These are phyloP conservation scores for Dichomitus squalens DNA, from an alignment of 1,284 basidiomycete species.

Conservation along the genomic window DNA sequence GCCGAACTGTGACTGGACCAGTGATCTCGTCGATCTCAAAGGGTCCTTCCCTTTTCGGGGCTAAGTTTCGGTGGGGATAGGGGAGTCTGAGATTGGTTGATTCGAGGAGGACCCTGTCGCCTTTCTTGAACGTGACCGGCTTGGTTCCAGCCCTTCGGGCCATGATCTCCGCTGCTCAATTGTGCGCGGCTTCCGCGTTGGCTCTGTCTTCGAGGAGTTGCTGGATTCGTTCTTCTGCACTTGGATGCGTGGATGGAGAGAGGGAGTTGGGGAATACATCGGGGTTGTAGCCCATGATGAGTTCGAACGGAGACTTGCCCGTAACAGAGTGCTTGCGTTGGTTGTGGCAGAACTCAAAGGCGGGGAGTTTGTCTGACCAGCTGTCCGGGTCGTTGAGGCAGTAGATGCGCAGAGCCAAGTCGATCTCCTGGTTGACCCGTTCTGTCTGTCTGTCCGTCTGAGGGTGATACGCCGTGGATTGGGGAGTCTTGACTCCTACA, in stretches of 20 bases:
- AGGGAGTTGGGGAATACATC: neutral
- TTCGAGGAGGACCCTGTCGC: conserved; percentile 6
- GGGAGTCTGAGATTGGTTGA: conserved; percentile 2
- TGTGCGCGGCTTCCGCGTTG: neutral
- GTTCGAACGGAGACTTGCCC: neutral
- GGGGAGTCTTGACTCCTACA: too few relatives aligned
- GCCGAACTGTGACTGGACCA: neutral
- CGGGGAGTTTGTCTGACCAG: neutral
- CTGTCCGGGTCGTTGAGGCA: conserved; percentile 28
- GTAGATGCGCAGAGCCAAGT: conserved; percentile 27
- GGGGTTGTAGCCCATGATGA: neutral
- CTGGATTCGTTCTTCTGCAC: neutral
- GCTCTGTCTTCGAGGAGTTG: neutral
- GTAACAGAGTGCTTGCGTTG: neutral
- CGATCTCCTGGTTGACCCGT: conserved; percentile 33
- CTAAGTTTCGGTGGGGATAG: neutral
- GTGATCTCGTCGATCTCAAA: neutral
- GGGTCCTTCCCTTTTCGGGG: conserved; percentile 3
- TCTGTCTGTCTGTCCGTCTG: conserved; percentile 38
- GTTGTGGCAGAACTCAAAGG: neutral
- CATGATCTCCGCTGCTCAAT: neutral
- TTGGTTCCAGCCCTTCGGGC: neutral
- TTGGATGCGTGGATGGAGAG: neutral
- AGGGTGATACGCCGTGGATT: conserved; percentile 35
- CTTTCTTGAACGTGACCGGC: neutral